These are phyloP conservation scores for Cladophialophora exuberans DNA, from an alignment of 2,329 filamentous ascomycete species.

Conservation along the genomic window DNA sequence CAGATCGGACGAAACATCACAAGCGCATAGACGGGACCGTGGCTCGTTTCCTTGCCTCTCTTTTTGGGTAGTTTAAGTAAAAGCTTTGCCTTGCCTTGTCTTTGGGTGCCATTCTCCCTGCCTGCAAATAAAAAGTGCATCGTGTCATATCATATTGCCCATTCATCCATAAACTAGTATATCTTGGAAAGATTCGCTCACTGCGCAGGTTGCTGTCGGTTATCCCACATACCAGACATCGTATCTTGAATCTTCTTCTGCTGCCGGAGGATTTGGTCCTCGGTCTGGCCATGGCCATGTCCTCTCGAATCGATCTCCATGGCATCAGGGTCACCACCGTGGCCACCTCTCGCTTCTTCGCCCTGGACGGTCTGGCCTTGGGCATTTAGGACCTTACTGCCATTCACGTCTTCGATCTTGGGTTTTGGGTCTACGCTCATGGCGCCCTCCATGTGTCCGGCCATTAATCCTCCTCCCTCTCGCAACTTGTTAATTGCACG, in stretches of 20 bases:
- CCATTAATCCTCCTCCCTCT: constrained; percentile 59
- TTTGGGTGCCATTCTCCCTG: too few species aligned
- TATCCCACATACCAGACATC: constrained; percentile 60
- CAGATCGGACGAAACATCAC: too few species aligned
- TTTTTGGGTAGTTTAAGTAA: too few species aligned
- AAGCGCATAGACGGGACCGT: too few species aligned
- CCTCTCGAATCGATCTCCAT: constrained; percentile 63
- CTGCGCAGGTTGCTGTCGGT: too few species aligned
- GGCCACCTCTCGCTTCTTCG: constrained; percentile 37
- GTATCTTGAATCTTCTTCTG: constrained; percentile 63
- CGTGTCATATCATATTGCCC: neutral
- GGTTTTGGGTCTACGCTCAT: constrained; percentile 61
- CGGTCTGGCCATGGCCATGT: constrained; percentile 64
- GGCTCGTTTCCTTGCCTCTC: too few species aligned
- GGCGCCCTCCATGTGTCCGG: constrained; percentile 63
- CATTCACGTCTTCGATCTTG: constrained; percentile 49
- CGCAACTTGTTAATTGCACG: constrained; percentile 69
- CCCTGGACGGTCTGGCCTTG: constrained; percentile 33
- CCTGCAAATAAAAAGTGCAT: too few species aligned
- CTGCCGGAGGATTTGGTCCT: constrained; percentile 64
- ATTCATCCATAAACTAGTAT: neutral
- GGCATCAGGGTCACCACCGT: constrained; percentile 35
- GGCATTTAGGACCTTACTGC: constrained; percentile 46
- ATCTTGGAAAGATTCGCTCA: neutral
- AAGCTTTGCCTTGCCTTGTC: too few species aligned